Percentiles rank a stretch among this genome's conserved stretches.
Conservation (phyloP, 1,139 yeast genomes). For the Kazachstania sp. region DNA sequence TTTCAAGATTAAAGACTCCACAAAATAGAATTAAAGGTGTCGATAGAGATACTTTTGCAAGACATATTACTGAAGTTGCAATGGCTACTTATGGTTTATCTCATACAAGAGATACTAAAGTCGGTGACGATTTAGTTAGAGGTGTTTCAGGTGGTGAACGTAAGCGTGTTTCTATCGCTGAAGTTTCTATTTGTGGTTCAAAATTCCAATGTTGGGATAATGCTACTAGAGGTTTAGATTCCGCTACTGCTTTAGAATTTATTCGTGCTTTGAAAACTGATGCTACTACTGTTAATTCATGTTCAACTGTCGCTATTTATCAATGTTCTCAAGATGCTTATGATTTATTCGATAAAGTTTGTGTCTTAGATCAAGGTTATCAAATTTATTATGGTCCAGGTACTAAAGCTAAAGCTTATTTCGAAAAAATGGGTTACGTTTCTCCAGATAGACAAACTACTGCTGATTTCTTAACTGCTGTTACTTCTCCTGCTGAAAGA, state of each 20-base stretch:
- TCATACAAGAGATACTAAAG: slow-evolving; percentile 52
- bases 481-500: slow-evolving; percentile 69
- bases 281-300: slow-evolving; percentile 48
- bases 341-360: slow-evolving; percentile 16
- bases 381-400: slow-evolving; percentile 69
- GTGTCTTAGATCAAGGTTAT: slow-evolving; percentile 66
- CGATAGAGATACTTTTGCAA: slow-evolving; percentile 48
- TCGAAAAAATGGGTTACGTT: slow-evolving; percentile 58
- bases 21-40: slow-evolving; percentile 54
- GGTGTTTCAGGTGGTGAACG: slow-evolving; percentile 16
- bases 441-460: slow-evolving; percentile 75
- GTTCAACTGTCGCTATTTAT: slow-evolving; percentile 70
- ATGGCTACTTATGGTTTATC: slow-evolving; percentile 69
- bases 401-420: slow-evolving; percentile 49
- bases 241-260: slow-evolving; percentile 72
- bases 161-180: slow-evolving; percentile 12
- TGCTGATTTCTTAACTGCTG: slow-evolving; percentile 72
- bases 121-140: slow-evolving; percentile 11
- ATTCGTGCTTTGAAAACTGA: slow-evolving; percentile 57
- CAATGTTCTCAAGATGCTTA: slow-evolving; percentile 43
- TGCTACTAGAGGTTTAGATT: slow-evolving; percentile 67
- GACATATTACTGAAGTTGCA: slow-evolving; percentile 53
- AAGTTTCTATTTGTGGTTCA: slow-evolving; percentile 61
- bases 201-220: slow-evolving; percentile 66
- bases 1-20: slow-evolving; percentile 60